Conservation (phyloP, 495 filamentous ascomycete species). For the Thozetella sp. region DNA sequence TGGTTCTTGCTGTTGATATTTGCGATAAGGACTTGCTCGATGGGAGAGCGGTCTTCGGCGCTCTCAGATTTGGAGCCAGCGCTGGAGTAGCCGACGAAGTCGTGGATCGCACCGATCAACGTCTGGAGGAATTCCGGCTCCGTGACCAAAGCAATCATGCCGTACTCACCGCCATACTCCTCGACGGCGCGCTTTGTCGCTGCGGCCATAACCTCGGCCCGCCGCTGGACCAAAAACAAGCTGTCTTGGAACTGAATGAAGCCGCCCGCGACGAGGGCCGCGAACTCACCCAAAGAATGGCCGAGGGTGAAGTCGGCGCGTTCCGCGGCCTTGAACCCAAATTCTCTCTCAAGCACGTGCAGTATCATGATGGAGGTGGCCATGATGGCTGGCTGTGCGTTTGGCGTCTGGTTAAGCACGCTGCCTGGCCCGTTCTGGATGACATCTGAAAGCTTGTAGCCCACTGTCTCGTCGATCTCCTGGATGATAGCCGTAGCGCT, state of each 20-base stretch:
- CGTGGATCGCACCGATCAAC: conserved; percentile 73
- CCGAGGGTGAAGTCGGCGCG: conserved; percentile 82
- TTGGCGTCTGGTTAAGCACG: conserved; percentile 75
- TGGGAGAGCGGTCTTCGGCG: conserved; percentile 63
- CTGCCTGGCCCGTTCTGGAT: conserved; percentile 80
- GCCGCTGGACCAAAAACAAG: conserved; percentile 71
- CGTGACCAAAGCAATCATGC: conserved; percentile 92
- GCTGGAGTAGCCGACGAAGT: conserved; percentile 73
- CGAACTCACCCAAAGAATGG: conserved; percentile 94
- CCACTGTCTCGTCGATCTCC: conserved; percentile 78
- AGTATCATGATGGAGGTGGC: conserved; percentile 89
- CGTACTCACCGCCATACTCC: conserved; percentile 73
- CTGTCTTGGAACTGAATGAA: conserved; percentile 79
- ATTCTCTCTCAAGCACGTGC: conserved; percentile 84
- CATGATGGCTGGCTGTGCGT: conserved; percentile 96
- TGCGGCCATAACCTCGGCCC: conserved; percentile 83
- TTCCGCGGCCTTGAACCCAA: conserved; percentile 69
- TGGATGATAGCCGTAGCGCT: conserved; percentile 74
- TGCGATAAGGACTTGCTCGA: conserved; percentile 87
- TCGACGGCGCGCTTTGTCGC: conserved; percentile 67
- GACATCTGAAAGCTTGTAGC: conserved; percentile 69
- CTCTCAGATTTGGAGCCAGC: conserved; percentile 69
- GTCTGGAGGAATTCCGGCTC: conserved; percentile 70
- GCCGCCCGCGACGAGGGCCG: conserved; percentile 81
- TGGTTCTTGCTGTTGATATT: conserved; percentile 97